Evolutionary conservation across 768 basidiomycete genomes (phyloP).

Genomic region (Lactarius vividus): DNA sequence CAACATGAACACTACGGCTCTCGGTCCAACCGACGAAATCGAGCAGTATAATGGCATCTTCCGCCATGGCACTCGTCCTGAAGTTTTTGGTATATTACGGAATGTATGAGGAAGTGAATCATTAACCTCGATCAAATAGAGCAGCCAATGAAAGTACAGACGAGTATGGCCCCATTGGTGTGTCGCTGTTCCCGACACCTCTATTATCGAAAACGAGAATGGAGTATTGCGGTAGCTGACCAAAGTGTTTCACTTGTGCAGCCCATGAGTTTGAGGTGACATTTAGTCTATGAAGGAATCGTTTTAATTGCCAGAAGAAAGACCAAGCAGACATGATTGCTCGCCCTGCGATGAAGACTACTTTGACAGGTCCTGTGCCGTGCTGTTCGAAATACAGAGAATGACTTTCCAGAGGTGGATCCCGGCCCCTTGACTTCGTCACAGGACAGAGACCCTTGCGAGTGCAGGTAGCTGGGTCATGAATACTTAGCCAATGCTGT

Average conservation of each 20-base stretch:
- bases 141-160: slow-evolving; percentile 36
- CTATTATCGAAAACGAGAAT: slow-evolving; percentile 81
- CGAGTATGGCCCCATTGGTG: slow-evolving; percentile 77
- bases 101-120: not conserved
- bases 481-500: slow-evolving; percentile 43
- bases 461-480: slow-evolving; percentile 58
- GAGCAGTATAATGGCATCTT: slow-evolving; percentile 64
- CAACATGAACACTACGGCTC: slow-evolving; percentile 59
- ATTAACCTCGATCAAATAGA: not conserved
- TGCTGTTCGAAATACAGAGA: slow-evolving; percentile 81
- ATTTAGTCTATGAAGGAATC: slow-evolving; percentile 48
- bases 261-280: slow-evolving; percentile 63
- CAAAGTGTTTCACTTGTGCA: slow-evolving; percentile 64
- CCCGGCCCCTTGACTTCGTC: slow-evolving; percentile 44
- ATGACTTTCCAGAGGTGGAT: slow-evolving; percentile 55
- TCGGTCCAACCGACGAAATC: slow-evolving; percentile 72
- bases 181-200: slow-evolving; percentile 73
- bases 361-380: slow-evolving; percentile 55
- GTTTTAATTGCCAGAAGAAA: not conserved
- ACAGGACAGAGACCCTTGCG: slow-evolving; percentile 78
- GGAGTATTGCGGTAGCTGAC: slow-evolving; percentile 49
- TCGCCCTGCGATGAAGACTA: slow-evolving; percentile 77
- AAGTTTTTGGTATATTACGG: slow-evolving; percentile 1
- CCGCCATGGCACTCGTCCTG: slow-evolving; percentile 77
- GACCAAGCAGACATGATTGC: not conserved